Conservation (phyloP, 768 basidiomycete species). For the Amanita subjunquillea region DNA sequence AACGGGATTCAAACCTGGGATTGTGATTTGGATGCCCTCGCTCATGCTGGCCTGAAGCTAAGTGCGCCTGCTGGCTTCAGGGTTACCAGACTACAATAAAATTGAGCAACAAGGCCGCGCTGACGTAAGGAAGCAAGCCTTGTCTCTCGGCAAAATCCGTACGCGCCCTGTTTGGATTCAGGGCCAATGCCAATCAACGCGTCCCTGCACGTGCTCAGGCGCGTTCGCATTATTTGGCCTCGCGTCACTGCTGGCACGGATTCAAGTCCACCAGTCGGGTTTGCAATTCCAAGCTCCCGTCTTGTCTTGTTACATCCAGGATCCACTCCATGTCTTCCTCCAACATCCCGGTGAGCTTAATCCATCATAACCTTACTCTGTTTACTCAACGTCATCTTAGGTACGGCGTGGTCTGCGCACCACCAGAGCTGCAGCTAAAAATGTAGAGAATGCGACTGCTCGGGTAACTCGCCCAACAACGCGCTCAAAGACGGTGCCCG, state of each 20-base stretch:
- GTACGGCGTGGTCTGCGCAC: slow-evolving; percentile 56
- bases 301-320: background rate
- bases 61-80: background rate
- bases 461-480: slow-evolving; percentile 41
- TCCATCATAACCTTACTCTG: background rate
- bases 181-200: background rate
- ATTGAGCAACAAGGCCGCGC: background rate
- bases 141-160: no score
- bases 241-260: slow-evolving; percentile 8
- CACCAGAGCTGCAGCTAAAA: slow-evolving; percentile 39
- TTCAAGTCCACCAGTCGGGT: slow-evolving; percentile 9
- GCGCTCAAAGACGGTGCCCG: slow-evolving; percentile 46
- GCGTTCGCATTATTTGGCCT: slow-evolving; percentile 15
- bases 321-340: slow-evolving; percentile 10
- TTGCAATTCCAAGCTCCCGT: slow-evolving; percentile 5
- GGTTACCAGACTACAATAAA: background rate
- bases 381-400: slow-evolving; percentile 21
- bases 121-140: background rate
- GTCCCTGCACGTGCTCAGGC: slow-evolving; percentile 7
- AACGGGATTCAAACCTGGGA: slow-evolving; percentile 36
- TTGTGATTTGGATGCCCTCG: slow-evolving; percentile 53
- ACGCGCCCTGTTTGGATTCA: background rate
- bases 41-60: slow-evolving; percentile 18
- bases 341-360: slow-evolving; percentile 22
- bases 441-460: slow-evolving; percentile 63